Conservation (phyloP, 352 stramenopile genomes). For the Phytophthora constricta region DNA sequence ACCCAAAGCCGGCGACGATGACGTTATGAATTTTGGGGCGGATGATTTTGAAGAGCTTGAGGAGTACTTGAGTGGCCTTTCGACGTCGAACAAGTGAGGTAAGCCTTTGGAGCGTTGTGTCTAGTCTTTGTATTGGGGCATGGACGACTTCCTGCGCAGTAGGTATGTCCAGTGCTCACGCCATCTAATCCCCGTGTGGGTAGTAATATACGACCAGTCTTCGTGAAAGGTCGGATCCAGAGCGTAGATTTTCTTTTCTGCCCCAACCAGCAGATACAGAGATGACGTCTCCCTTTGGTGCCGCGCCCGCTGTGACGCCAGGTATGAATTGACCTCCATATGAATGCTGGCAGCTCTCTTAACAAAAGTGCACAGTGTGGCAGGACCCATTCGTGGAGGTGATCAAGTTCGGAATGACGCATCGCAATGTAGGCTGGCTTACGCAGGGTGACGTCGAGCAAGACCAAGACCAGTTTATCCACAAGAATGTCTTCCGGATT, state of each 20-base stretch:
- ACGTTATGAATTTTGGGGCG: slow-evolving; percentile 86
- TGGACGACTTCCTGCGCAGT: slow-evolving; percentile 4
- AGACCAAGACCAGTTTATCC: slow-evolving; percentile 62
- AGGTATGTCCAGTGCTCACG: slow-evolving; percentile 7
- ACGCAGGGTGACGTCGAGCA: slow-evolving; percentile 76
- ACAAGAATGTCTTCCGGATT: slow-evolving; percentile 85
- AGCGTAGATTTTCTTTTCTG: background rate
- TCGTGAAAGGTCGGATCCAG: slow-evolving; percentile 30
- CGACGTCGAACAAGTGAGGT: slow-evolving; percentile 52
- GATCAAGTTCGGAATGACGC: slow-evolving; percentile 76
- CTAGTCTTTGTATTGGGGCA: slow-evolving; percentile 8
- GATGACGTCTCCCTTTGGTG: slow-evolving; percentile 36
- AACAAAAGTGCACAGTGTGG: slow-evolving; percentile 64
- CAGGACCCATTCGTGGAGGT: slow-evolving; percentile 89
- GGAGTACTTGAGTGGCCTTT: slow-evolving; percentile 86
- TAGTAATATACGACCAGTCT: slow-evolving; percentile 25
- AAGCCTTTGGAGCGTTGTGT: slow-evolving; percentile 6
- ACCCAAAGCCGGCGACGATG: slow-evolving; percentile 56
- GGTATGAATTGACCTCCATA: slow-evolving; percentile 6
- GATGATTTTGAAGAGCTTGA: slow-evolving; percentile 91
- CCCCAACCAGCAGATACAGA: background rate
- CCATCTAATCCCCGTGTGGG: slow-evolving; percentile 8
- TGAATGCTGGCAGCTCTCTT: background rate
- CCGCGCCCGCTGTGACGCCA: slow-evolving; percentile 30
- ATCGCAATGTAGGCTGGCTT: slow-evolving; percentile 59